These are phyloP conservation scores for Colletotrichum phormii DNA, from an alignment of 2,329 filamentous ascomycete species.

Conservation along the genomic window DNA sequence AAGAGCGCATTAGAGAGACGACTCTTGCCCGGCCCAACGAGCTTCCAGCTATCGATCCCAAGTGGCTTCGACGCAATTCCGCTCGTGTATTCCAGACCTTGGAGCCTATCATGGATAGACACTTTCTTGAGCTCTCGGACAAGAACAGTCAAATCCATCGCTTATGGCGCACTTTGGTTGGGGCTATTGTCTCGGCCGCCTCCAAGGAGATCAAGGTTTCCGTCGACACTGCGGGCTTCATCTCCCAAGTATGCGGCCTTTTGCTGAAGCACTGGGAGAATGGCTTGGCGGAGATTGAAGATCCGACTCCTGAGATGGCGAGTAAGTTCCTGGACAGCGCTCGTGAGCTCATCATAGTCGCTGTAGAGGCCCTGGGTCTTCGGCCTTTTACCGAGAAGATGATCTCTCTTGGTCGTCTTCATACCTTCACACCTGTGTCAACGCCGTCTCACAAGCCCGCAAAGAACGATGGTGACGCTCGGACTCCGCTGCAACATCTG, in stretches of 20 bases:
- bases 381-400: slow-evolving; percentile 74
- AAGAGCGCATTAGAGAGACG: slow-evolving; percentile 74
- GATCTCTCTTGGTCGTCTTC: slow-evolving; percentile 61
- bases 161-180: slow-evolving; percentile 72
- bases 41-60: slow-evolving; percentile 84
- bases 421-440: slow-evolving; percentile 70
- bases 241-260: slow-evolving; percentile 77
- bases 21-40: slow-evolving; percentile 75
- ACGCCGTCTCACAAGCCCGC: slow-evolving; percentile 74
- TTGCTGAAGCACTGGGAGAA: slow-evolving; percentile 76
- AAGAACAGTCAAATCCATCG: slow-evolving; percentile 63
- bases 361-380: slow-evolving; percentile 64
- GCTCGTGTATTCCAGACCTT: slow-evolving; percentile 72
- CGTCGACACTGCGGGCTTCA: slow-evolving; percentile 82
- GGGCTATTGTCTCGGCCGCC: slow-evolving; percentile 74
- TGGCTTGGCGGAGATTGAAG: slow-evolving; percentile 64
- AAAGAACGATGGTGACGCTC: slow-evolving; percentile 62
- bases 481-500: slow-evolving; percentile 74
- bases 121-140: slow-evolving; percentile 72
- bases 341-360: slow-evolving; percentile 60
- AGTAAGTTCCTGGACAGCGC: slow-evolving; percentile 67
- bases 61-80: slow-evolving; percentile 85
- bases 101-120: slow-evolving; percentile 68
- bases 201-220: slow-evolving; percentile 92
- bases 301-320: slow-evolving; percentile 58